Evolutionary conservation across 2,329 filamentous ascomycete genomes (phyloP), one percentile per base, ranked within the genome.

Genomic region (Ceratocystis diversiconidia): DNA sequence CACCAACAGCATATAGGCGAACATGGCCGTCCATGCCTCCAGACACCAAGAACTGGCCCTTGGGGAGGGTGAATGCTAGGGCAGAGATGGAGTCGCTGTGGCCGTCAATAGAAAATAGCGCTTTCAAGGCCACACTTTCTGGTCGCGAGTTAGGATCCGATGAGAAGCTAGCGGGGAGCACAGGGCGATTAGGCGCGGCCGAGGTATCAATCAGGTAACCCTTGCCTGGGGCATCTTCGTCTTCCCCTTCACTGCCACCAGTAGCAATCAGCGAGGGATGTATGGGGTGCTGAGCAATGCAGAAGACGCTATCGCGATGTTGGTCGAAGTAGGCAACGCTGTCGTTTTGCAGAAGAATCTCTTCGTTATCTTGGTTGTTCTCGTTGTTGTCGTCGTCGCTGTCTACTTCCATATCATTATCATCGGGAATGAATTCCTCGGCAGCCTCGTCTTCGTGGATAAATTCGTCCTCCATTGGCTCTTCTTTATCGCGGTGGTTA

Each of bases 81-180:
- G 90, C 83, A 73, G 94, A 96, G 73, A 99, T 87, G 15, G 88
- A 94, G 77, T 99, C 94, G 57, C 84, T 86, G 78, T 99, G 94
- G 59, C 91, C 92, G n/a, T 92, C 87, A 67, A 99, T 80, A 70
- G 84, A 85, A 72, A 87, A 87, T 17, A 96, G 73, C 5, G 85
- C 79, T 63, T 83, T 75, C 67, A 95, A 77, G 67, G 81, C 79
- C 63, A 71, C 72, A 19, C 70, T 77, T 70, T 86, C 79, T 25
- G 82, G 79, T 61, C 76, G 77, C 32, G 81, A 80, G 68, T 74
- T 81, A 19, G 85, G 86, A 71, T 88, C 82, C 68, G 81, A 82
- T 73, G 88, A 83, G 76, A 87, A 94, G 76, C 85, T 90, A 7
- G 82, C 76, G 0, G 90, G 90, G n/a, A 95, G 80, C 17, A 92